Evolutionary conservation across 164 flowering plant species (phyloP), one percentile per base, ranked within the genome.

Genomic region (Umbilicus rupestris): DNA sequence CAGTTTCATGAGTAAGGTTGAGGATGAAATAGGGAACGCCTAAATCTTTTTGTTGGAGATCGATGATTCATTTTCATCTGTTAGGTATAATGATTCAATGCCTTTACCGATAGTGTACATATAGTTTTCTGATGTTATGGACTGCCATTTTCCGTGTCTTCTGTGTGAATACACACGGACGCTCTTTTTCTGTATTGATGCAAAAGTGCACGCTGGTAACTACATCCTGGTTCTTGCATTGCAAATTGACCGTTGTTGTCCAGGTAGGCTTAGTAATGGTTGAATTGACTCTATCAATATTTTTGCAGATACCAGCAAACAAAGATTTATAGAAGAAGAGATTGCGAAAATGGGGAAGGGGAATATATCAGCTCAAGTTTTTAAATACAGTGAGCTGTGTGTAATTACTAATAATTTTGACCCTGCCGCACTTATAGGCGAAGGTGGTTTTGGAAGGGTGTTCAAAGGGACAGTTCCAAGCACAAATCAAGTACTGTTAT

Each of bases 371-470:
- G 77, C 90, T 9, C 74, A 78, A 49, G 71, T 80, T 30, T 85
- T 90, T 67, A 57, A 83, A 2, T 90, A 78, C 72, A 73, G 75
- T 0, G 94, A 90, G 66, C 73, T 90, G 50, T 80, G 79, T 50
- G 66, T 46, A 29, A 92, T 87, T 15, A 87, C 94, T 1, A 55
- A 80, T 6, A 84, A 83, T 68, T 90, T 90, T 78, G 73, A 78
- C 39, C 59, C 75, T 33, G 84, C 85, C 0, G 71, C 66, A 74
- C 71, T 84, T 60, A 45, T 90, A 8, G 96, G 96, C 17, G 92
- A 87, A 83, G 96, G 96, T 4, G 96, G 96, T 7, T 90, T 88
- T 57, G 96, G 96, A 67, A 82, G 87, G 75, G 96, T 90, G 15
- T 88, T 88, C 78, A 86, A 82, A 76, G 94, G 90, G 30, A 60